A percentile compares a stretch with the other conserved stretches of the same genome.
phyloP scores from a whole-genome alignment of 2,329 filamentous ascomycete species.

The Penicillium brasilianum region DNA sequence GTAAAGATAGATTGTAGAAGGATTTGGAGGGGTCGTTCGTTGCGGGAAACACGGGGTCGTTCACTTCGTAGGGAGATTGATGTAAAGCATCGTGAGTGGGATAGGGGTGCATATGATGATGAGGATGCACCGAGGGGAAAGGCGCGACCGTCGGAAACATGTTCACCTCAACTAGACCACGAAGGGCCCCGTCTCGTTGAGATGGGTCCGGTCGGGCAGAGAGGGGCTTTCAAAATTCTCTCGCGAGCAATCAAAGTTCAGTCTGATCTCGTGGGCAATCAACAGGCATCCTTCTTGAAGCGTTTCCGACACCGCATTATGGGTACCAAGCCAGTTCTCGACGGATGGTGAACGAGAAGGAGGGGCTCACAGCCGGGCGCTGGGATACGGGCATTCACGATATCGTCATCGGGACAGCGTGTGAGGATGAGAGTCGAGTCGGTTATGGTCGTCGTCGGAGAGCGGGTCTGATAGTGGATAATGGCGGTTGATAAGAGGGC shows the following conservation, averaged over 20 bases:
- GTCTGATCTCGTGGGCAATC: conserved; percentile 35
- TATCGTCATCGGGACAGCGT: conserved; percentile 20
- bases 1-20: conserved; percentile 36
- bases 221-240: conserved; percentile 21
- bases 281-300: conserved; percentile 49
- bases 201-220: conserved; percentile 20
- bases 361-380: neutral
- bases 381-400: conserved; percentile 14
- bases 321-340: conserved; percentile 31
- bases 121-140: conserved; percentile 50
- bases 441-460: conserved; percentile 6
- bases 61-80: conserved; percentile 38
- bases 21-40: conserved; percentile 35
- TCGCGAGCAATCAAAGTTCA: conserved; percentile 29
- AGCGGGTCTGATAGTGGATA: conserved; percentile 7
- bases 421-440: neutral
- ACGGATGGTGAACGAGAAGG: conserved; percentile 2
- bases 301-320: conserved; percentile 54
- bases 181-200: conserved; percentile 17
- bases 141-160: conserved; percentile 57
- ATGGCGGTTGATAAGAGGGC: conserved; percentile 4
- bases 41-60: conserved; percentile 32
- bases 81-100: conserved; percentile 37
- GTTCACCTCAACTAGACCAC: conserved; percentile 35
- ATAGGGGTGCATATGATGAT: conserved; percentile 45